Base-by-base conservation (phyloP, 2,329 filamentous ascomycete species). In the Colletotrichum agaves region DNA sequence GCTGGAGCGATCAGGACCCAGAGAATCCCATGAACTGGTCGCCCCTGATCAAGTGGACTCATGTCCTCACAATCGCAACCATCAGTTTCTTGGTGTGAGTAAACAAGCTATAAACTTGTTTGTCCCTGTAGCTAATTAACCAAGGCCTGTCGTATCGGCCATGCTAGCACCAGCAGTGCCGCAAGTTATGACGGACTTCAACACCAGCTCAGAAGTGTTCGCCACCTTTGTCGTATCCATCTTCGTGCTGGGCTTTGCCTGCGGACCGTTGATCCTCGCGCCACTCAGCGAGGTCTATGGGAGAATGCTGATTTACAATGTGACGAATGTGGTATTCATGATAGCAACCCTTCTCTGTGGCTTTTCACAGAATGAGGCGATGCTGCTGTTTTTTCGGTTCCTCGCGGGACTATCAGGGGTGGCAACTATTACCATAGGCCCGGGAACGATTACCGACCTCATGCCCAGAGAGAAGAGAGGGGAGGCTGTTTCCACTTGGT, bases 131-230 rank as follows among this genome's bases (percentile, higher is more conserved):
- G 46, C 23, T 2, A n/a, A 35, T 5, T 3, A 21, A 67, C 39
- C 43, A 44, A 60, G 15, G 31, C 31, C 55, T 8, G 17, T 46
- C 31, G 60, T 19, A 39, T 15, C 37, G 79, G 80, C 83, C 11
- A 91, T 92, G 80, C 90, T 93, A 72, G 90, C 90, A 0, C 90
- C 91, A 0, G 90, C 86, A 5, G 87, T 92, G 0, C 85, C 87
- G 0, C 78, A 87, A 3, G 80, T 93, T 0, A 86, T 91, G 82
- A 56, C 72, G 3, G 88, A 92, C 23, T 92, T 93, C 74, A 60
- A 82, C 23, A 84, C 81, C 5, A 79, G 75, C 27, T 87, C 82
- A 63, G 74, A 76, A 7, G 76, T 84, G 46, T 80, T 92, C 2
- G 85, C 84, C 0, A 84, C 88, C 0, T 89, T 93, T 55, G 88